Evolutionary conservation across 179 eudicot genomes (phyloP), one percentile per base, ranked within the genome.

Genomic region (Patellifolia procumbens): DNA sequence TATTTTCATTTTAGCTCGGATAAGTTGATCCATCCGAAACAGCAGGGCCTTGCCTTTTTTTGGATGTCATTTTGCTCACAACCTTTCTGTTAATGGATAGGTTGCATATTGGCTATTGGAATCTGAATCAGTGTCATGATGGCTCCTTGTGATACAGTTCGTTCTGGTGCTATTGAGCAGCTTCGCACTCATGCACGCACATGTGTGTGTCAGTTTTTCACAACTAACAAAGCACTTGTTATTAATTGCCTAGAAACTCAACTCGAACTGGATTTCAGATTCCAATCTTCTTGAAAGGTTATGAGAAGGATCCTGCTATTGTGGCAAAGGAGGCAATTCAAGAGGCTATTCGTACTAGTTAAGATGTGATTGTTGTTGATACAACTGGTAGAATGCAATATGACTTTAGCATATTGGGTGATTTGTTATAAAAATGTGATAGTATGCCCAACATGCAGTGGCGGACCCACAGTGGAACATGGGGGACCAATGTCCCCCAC

Each of bases 371-470:
- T 89, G 92, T 95, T 80, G 99, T 95, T 66, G 99, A 95, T 80
- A 93, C 99, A 72, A 97, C 99, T 85, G 99, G 99, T 80, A 83
- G 96, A 52, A 95, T 93, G 98, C 98, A 95, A n/a, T n/a, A n/a
- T n/a, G n/a, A n/a, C n/a, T n/a, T n/a, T n/a, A n/a, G n/a, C n/a
- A n/a, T n/a, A n/a, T n/a, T n/a, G n/a, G n/a, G n/a, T n/a, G n/a
- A n/a, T n/a, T n/a, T n/a, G n/a, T n/a, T n/a, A n/a, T n/a, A n/a
- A n/a, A n/a, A n/a, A n/a, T n/a, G n/a, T n/a, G n/a, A n/a, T n/a
- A n/a, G n/a, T n/a, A n/a, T n/a, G n/a, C n/a, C n/a, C n/a, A n/a
- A n/a, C n/a, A n/a, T n/a, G n/a, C n/a, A n/a, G n/a, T n/a, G n/a
- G n/a, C n/a, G n/a, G n/a, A n/a, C n/a, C n/a, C n/a, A n/a, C n/a